Evolutionary conservation across 169 alveolate genomes (phyloP).

Genomic region (Plasmodium coatneyi): DNA sequence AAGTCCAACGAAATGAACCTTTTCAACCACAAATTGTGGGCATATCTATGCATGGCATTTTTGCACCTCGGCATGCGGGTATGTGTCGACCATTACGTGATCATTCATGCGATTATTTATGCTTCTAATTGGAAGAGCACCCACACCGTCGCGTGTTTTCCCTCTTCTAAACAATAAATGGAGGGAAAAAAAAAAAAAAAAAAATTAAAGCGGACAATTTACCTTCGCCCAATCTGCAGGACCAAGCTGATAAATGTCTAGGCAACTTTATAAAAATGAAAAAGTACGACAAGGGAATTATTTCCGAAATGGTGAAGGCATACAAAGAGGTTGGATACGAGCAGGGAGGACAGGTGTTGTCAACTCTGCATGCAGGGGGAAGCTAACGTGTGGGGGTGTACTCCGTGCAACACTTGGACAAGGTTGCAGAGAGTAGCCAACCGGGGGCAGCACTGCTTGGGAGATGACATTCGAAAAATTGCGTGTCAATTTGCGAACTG

Average conservation of each 20-base stretch:
- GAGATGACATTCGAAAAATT: not conserved
- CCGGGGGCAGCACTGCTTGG: not conserved
- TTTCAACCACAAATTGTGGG: constrained; percentile 50
- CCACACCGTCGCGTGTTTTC: not conserved
- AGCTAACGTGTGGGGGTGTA: not conserved
- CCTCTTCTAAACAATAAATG: not conserved
- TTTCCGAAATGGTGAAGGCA: constrained; percentile 5
- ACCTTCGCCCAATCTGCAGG: constrained; percentile 4
- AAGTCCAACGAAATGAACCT: constrained; percentile 53
- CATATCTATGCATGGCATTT: constrained; percentile 16
- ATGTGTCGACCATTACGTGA: not conserved
- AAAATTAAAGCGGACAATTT: not conserved
- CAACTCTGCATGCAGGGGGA: not conserved
- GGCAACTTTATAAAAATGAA: constrained; percentile 61
- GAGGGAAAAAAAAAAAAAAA: not conserved
- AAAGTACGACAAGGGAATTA: not conserved
- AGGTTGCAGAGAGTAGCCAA: not conserved
- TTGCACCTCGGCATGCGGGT: constrained; percentile 52
- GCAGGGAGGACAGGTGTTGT: constrained; percentile 10
- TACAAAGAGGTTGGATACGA: constrained; percentile 41
- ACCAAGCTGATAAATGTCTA: constrained; percentile 52
- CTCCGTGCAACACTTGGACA: not conserved
- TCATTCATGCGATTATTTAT: not conserved
- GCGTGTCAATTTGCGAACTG: not conserved
- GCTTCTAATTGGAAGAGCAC: not conserved